A percentile compares a stretch with the other conserved stretches of the same genome.
These are phyloP conservation scores for Eucalyptus polybractea DNA, from an alignment of 345 rosid genomes.

Conservation along the genomic window DNA sequence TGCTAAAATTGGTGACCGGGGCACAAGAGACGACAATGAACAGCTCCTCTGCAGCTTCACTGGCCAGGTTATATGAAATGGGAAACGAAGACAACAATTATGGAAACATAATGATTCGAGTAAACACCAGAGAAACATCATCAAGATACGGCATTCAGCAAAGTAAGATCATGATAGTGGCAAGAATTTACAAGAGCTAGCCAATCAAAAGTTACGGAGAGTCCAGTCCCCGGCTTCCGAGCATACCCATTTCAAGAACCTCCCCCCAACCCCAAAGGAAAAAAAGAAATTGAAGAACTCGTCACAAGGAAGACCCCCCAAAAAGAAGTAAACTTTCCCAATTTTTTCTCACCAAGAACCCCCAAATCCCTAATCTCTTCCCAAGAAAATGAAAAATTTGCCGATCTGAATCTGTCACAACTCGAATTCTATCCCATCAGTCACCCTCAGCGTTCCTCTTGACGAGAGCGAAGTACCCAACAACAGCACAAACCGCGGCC, in stretches of 20 bases:
- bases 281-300: neutral
- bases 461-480: slow-evolving; percentile 72
- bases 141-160: neutral
- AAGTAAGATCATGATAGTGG: neutral
- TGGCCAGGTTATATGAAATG: neutral
- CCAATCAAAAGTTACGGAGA: neutral
- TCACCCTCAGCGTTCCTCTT: slow-evolving; percentile 34
- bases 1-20: neutral
- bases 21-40: neutral
- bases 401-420: neutral
- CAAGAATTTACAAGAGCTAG: neutral
- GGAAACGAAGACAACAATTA: neutral
- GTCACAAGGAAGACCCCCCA: neutral
- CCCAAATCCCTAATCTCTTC: neutral
- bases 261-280: neutral
- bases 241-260: neutral
- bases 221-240: neutral
- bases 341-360: neutral
- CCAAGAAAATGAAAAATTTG: neutral
- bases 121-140: neutral
- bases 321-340: neutral
- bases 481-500: slow-evolving; percentile 80
- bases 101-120: neutral
- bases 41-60: neutral
- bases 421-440: neutral